Evolutionary conservation across 75 land plant genomes (phyloP), one percentile per base, ranked within the genome.

Genomic region (Pinus albicaulis): DNA sequence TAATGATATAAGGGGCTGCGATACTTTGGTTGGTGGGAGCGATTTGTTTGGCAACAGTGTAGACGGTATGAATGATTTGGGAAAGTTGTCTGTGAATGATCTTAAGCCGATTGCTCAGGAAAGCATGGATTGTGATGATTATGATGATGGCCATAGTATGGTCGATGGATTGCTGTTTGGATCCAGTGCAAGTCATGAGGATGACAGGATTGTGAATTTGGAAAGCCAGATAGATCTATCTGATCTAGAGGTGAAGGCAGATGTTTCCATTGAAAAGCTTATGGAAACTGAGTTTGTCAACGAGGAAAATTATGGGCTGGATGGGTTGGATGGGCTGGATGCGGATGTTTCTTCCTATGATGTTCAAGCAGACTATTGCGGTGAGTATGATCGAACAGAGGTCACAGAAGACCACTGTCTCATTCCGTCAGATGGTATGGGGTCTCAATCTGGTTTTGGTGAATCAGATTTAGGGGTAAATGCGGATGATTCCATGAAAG

Each of bases 41-140:
- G 38, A 66, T 19, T 36, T 11, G 38, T 38, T 20, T 38, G 71
- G 38, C 48, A 44, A 44, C 6, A 7, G 6, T 44, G 48, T 44
- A 7, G 48, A 8, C 7, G 48, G 7, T 44, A 44, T 44, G 48
- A 44, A 44, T 44, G 48, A 44, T 44, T 7, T 44, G 48, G 48
- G 48, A 5, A 44, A 44, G 48, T 6, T 44, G 48, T 44, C 48
- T 44, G 48, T 0, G 7, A 44, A 44, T 38, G 71, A 38, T 66
- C 71, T 23, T 20, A 66, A 52, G 41, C 22, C 44, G 3, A 44
- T 19, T 8, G 48, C 36, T 66, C 38, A 22, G 7, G 44, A 38
- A 66, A 66, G 19, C 38, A 44, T 66, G 23, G 71, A 66, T 22
- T 66, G 71, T 38, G 23, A 38, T 66, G 48, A 66, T 66, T 66